Evolutionary conservation across 1,139 yeast genomes (phyloP).

Genomic region (Torulaspora pretoriensis): DNA sequence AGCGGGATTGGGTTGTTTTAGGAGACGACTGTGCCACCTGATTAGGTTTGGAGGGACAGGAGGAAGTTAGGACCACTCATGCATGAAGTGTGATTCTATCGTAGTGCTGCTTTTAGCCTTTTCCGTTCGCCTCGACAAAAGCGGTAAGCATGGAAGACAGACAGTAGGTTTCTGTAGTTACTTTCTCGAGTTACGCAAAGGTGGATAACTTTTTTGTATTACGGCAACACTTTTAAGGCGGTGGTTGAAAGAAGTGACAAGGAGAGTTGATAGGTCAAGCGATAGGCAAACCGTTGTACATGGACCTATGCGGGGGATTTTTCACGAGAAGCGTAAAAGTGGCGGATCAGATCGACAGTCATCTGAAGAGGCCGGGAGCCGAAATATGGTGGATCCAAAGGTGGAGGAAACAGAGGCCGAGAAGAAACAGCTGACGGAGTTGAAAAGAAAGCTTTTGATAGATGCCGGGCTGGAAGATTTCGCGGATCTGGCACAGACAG

Average conservation of each 20-base stretch:
- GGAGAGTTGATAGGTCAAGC: not conserved
- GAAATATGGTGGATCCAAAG: not conserved
- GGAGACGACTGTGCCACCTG: no score
- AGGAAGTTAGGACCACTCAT: not conserved
- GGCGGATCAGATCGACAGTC: not conserved
- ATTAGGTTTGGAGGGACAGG: not conserved
- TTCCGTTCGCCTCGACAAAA: not conserved
- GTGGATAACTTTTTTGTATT: no score
- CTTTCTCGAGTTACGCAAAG: no score
- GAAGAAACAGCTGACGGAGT: not conserved
- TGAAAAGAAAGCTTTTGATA: constrained; percentile 13
- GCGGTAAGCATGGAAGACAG: not conserved
- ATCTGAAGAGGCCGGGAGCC: not conserved
- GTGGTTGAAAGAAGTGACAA: not conserved
- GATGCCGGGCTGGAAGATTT: constrained; percentile 18
- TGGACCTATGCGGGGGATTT: constrained; percentile 1
- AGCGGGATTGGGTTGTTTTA: no score
- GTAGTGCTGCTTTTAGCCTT: not conserved
- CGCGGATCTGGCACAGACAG: constrained; percentile 10
- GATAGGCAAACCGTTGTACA: not conserved
- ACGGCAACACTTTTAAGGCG: no score
- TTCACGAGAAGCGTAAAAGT: not conserved
- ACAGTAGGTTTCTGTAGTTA: no score
- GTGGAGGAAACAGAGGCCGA: not conserved
- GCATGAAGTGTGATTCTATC: not conserved